These are phyloP conservation scores for Rhizoctonia solani DNA, from an alignment of 1,284 basidiomycete genomes.

Conservation along the genomic window DNA sequence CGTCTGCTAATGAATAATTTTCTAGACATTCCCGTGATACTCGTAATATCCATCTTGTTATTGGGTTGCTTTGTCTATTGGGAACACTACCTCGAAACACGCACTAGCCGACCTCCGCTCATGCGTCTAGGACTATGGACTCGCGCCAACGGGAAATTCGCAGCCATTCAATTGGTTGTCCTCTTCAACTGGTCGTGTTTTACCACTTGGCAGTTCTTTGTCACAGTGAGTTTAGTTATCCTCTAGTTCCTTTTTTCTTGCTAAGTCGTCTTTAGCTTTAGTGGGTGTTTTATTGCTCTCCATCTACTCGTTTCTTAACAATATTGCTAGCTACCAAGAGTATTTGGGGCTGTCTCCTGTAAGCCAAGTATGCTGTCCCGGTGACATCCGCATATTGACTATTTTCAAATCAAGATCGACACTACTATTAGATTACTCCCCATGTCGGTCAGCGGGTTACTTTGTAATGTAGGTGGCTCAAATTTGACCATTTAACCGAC, in stretches of 20 bases:
- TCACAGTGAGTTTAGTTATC: slow-evolving; percentile 49
- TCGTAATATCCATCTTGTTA: slow-evolving; percentile 65
- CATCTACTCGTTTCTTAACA: not conserved
- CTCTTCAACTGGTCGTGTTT: slow-evolving; percentile 64
- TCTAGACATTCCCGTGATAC: slow-evolving; percentile 57
- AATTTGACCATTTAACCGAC: slow-evolving; percentile 40
- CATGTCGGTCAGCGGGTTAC: slow-evolving; percentile 70
- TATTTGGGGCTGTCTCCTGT: slow-evolving; percentile 56
- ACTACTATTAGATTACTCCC: slow-evolving; percentile 81
- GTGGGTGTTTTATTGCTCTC: slow-evolving; percentile 5
- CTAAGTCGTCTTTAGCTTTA: slow-evolving; percentile 53
- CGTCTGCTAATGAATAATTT: no score
- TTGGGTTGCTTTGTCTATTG: slow-evolving; percentile 66
- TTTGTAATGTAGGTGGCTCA: slow-evolving; percentile 60
- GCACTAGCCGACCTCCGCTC: slow-evolving; percentile 58
- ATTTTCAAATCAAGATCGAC: slow-evolving; percentile 47
- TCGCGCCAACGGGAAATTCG: slow-evolving; percentile 65
- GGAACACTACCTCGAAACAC: slow-evolving; percentile 63
- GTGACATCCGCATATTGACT: not conserved
- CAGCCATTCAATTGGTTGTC: slow-evolving; percentile 66
- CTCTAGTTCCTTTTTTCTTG: not conserved
- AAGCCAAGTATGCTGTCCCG: not conserved
- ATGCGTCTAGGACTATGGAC: slow-evolving; percentile 73
- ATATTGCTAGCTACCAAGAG: slow-evolving; percentile 58
- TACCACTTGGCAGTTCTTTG: slow-evolving; percentile 59